Base-by-base conservation (phyloP, 768 basidiomycete genomes). In the Suillus clintonianus region DNA sequence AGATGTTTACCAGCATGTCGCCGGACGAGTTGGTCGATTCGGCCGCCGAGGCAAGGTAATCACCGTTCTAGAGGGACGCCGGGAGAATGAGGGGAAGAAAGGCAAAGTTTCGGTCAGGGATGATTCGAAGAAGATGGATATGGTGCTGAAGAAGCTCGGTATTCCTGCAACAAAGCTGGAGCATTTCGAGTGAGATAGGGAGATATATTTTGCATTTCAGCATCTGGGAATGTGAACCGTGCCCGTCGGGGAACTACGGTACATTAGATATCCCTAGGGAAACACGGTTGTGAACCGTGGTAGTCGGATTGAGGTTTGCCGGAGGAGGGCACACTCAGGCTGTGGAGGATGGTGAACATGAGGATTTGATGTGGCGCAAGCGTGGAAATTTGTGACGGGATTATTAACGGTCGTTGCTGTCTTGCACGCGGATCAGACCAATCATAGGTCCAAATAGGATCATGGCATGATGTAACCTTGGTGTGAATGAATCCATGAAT, bases 11-110 rank as follows among this genome's bases (percentile, higher is more conserved):
- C 64, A 87, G 67, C 91, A 93, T 69, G 76, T 88, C 47, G 86
- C 89, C 6, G 91, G 92, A 15, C 85, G 91, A 14, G 89, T 88
- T n/a, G 90, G 91, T 24, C 82, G 91, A 63, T 89, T 90, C 71
- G 87, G 88, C 51, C 74, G 83, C 48, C 76, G 74, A 24, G 91
- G 91, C 17, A 89, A 85, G 74, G 89, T 91, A 59, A 79, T 93
- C 62, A 86, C 81, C 32, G 78, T 92, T 43, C 73, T 92, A 41
- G 82, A 84, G 54, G 77, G 69, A 64, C 62, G 63, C 27, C 64
- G 75, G 60, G 77, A 70, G 43, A 76, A 70, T 61, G 73, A 71
- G 54, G 62, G 32, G 55, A 70, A 63, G n/a, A 73, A 74, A 34
- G 74, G 70, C 42, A 71, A 64, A 54, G 72, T 69, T 56, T 65